phyloP scores from a whole-genome alignment of 257 asterid genomes.

The Ligustrum vulgare region DNA sequence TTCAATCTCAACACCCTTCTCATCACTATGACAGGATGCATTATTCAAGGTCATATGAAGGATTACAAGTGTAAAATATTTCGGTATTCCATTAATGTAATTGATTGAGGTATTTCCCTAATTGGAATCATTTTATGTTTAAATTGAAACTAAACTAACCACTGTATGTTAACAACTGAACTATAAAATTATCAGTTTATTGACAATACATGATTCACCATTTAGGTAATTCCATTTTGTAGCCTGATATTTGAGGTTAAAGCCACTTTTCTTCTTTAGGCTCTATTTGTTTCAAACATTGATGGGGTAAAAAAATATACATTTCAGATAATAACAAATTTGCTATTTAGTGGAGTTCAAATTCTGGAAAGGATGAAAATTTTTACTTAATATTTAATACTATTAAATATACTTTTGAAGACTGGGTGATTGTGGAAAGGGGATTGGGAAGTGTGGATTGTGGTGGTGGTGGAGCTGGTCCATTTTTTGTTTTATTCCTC shows the following conservation, averaged over 20 bases:
- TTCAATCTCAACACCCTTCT: constrained; percentile 92
- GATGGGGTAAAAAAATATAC: neutral
- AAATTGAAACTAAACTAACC: constrained; percentile 13
- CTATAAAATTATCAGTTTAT: neutral
- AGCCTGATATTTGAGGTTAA: neutral
- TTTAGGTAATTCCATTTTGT: neutral
- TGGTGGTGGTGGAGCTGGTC: no score
- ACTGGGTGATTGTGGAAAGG: no score
- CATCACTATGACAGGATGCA: constrained; percentile 96
- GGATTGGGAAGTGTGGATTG: no score
- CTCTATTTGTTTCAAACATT: no score
- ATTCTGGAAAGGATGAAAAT: neutral
- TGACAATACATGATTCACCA: constrained; percentile 1
- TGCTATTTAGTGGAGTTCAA: neutral
- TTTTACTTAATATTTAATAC: neutral
- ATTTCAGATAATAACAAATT: neutral
- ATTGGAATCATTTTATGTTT: constrained; percentile 15
- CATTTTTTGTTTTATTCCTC: no score
- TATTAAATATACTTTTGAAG: no score
- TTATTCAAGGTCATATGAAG: constrained; percentile 14
- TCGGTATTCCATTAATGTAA: neutral
- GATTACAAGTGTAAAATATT: neutral
- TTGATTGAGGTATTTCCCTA: constrained; percentile 16
- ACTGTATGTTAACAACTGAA: constrained; percentile 1
- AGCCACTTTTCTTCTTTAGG: neutral